A percentile compares a stretch with the other conserved stretches of the same genome.
These are phyloP conservation scores for Candida odintsovae DNA, from an alignment of 805 yeast genomes.

Conservation along the genomic window DNA sequence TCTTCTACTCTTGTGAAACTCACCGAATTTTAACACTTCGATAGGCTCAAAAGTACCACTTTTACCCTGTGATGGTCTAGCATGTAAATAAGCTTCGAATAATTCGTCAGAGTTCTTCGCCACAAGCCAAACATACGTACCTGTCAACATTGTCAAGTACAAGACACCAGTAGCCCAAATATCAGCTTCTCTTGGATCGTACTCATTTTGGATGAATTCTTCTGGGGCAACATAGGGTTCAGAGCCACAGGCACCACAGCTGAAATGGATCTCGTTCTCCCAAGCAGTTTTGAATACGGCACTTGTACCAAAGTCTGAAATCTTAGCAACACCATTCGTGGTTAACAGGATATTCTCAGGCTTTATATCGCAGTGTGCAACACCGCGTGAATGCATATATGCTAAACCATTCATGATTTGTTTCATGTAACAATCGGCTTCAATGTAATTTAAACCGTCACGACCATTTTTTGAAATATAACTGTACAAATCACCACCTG, in stretches of 20 bases:
- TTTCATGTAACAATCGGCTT: slow-evolving; percentile 86
- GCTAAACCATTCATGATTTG: slow-evolving; percentile 78
- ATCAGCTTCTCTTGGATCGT: slow-evolving; percentile 78
- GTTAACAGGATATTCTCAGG: slow-evolving; percentile 80
- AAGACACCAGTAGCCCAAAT: slow-evolving; percentile 86
- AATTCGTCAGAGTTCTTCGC: slow-evolving; percentile 54
- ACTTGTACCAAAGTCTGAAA: slow-evolving; percentile 87
- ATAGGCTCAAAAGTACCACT: slow-evolving; percentile 45
- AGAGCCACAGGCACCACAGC: slow-evolving; percentile 78
- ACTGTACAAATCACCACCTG: slow-evolving; percentile 74
- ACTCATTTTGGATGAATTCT: slow-evolving; percentile 53
- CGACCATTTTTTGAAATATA: slow-evolving; percentile 47
- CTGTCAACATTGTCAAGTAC: slow-evolving; percentile 76
- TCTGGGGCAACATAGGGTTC: slow-evolving; percentile 93
- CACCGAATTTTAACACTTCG: slow-evolving; percentile 44
- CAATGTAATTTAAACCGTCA: slow-evolving; percentile 50
- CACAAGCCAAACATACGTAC: slow-evolving; percentile 82
- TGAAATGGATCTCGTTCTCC: slow-evolving; percentile 67
- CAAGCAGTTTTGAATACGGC: slow-evolving; percentile 88
- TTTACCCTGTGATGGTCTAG: slow-evolving; percentile 36
- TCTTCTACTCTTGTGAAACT: slow-evolving; percentile 34
- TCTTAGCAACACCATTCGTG: slow-evolving; percentile 57
- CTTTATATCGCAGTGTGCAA: slow-evolving; percentile 89
- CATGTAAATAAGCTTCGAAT: slow-evolving; percentile 38
- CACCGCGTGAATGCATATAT: slow-evolving; percentile 87